Percentiles rank a stretch among this genome's conserved stretches.
Evolutionary conservation across 805 yeast species (phyloP).

Genomic region (Lachancea waltii): DNA sequence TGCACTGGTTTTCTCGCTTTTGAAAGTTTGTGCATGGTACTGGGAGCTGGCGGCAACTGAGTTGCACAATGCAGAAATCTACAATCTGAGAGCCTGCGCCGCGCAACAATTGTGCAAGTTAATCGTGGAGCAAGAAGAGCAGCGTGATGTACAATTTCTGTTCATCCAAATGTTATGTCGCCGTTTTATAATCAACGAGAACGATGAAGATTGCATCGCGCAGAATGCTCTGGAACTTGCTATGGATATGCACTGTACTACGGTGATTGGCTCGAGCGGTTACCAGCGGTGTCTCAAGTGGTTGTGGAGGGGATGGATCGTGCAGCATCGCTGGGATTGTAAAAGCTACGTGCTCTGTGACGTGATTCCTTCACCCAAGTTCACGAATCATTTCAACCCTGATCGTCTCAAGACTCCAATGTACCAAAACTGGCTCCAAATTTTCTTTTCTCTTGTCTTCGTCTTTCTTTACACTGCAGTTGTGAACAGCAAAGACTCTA

Average conservation of each 20-base stretch:
- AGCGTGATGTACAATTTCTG: slow-evolving; percentile 41
- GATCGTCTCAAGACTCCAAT: slow-evolving; percentile 78
- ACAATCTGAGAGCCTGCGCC: slow-evolving; percentile 53
- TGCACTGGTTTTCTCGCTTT: slow-evolving; percentile 58
- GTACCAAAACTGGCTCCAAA: slow-evolving; percentile 72
- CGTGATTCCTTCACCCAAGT: slow-evolving; percentile 47
- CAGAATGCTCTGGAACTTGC: slow-evolving; percentile 78
- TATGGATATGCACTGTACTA: slow-evolving; percentile 75
- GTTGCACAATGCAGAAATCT: slow-evolving; percentile 61
- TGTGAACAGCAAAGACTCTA: slow-evolving; percentile 49
- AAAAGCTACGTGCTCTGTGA: slow-evolving; percentile 59
- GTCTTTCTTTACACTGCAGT: slow-evolving; percentile 53
- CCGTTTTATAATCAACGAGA: slow-evolving; percentile 58
- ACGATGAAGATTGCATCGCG: slow-evolving; percentile 56
- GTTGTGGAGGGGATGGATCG: slow-evolving; percentile 92
- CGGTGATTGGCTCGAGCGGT: slow-evolving; percentile 72
- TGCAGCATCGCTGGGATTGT: slow-evolving; percentile 66
- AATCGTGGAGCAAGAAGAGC: slow-evolving; percentile 54
- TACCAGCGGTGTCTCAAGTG: slow-evolving; percentile 82
- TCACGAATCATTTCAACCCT: slow-evolving; percentile 66
- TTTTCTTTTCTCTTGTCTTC: slow-evolving; percentile 58
- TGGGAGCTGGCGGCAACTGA: slow-evolving; percentile 50
- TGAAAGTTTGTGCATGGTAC: slow-evolving; percentile 79
- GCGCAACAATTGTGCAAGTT: slow-evolving; percentile 68
- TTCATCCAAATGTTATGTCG: slow-evolving; percentile 74